Evolutionary conservation across 139 green algal species (phyloP), one percentile per base, ranked within the genome.

Genomic region (Pleodorina starrii): DNA sequence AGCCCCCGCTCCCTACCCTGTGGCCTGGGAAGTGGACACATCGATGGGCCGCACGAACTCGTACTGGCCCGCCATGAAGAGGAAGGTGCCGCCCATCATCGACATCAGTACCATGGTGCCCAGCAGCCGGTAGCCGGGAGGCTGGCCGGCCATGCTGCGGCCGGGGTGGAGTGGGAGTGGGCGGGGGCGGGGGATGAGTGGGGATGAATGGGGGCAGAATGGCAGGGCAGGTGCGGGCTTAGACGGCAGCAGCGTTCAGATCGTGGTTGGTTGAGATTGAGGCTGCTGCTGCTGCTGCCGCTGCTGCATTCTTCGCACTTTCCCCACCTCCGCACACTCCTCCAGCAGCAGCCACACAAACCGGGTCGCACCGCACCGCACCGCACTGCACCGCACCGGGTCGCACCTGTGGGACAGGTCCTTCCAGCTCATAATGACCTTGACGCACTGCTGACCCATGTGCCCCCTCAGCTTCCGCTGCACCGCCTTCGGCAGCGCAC

Each of bases 1-100:
- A n/a, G n/a, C n/a, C n/a, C n/a, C n/a, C n/a, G n/a, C n/a, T n/a
- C n/a, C n/a, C n/a, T n/a, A n/a, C n/a, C n/a, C n/a, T n/a, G n/a
- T n/a, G n/a, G n/a, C n/a, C n/a, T n/a, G n/a, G n/a, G n/a, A n/a
- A 5, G 54, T 66, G 9, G 54, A 66, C 9, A 66, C 54, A 40
- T 80, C 72, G 42, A 80, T 57, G 42, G 42, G 19, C 32, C 68
- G 44, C 32, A 81, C 21, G 36, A 81, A 89, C 11, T 81, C 69
- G 46, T 82, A 89, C 68, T 89, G 84, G 2, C 69, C 84, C 4
- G 69, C 84, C 84, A 89, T 89, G 84, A 89, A 89, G 1, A 83
- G 27, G 38, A 83, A 89, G 29, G 17, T 27, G 32, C 69, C 51
- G 9, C 82, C 32, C 84, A 82, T 57, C 50, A 59, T 46, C 23